A percentile compares a stretch with the other conserved stretches of the same genome.
Evolutionary conservation across 2,329 filamentous ascomycete genomes (phyloP).

Genomic region (Alternaria brassicae): DNA sequence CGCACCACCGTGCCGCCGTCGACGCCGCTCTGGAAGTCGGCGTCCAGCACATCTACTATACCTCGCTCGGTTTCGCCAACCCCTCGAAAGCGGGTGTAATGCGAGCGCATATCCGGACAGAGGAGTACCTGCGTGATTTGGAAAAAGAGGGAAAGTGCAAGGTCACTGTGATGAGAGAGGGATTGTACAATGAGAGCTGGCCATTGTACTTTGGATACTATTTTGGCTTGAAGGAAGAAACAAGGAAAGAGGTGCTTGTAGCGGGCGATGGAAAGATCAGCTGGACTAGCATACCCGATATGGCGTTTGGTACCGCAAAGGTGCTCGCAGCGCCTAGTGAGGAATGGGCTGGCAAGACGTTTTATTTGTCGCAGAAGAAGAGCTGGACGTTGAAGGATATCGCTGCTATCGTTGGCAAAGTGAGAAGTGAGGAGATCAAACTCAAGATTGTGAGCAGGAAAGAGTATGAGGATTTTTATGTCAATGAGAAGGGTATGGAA

Average conservation of each 20-base stretch:
- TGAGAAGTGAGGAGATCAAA: constrained; percentile 38
- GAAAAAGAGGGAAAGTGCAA: constrained; percentile 26
- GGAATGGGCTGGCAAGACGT: constrained; percentile 46
- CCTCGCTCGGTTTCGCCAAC: constrained; percentile 53
- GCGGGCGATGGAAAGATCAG: constrained; percentile 53
- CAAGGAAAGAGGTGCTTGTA: constrained; percentile 47
- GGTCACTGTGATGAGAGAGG: constrained; percentile 54
- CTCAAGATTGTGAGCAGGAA: constrained; percentile 49
- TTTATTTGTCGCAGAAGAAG: constrained; percentile 49
- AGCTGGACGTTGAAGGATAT: constrained; percentile 40
- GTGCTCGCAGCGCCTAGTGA: constrained; percentile 45
- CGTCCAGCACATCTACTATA: constrained; percentile 57
- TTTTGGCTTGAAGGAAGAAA: constrained; percentile 43
- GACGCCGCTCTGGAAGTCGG: constrained; percentile 52
- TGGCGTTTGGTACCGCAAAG: constrained; percentile 53
- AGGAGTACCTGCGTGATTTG: constrained; percentile 48
- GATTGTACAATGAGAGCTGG: constrained; percentile 58
- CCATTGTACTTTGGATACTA: constrained; percentile 58
- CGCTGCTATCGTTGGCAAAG: constrained; percentile 38
- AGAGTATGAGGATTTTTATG: constrained; percentile 54
- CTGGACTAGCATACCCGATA: constrained; percentile 55
- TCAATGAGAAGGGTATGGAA: constrained; percentile 46
- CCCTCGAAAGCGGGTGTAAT: constrained; percentile 54
- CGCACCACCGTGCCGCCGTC: constrained; percentile 54
- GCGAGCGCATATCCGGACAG: constrained; percentile 57